These are phyloP conservation scores for Actinomucor elegans DNA, from an alignment of 371 early-diverging fungal genomes.

Conservation along the genomic window DNA sequence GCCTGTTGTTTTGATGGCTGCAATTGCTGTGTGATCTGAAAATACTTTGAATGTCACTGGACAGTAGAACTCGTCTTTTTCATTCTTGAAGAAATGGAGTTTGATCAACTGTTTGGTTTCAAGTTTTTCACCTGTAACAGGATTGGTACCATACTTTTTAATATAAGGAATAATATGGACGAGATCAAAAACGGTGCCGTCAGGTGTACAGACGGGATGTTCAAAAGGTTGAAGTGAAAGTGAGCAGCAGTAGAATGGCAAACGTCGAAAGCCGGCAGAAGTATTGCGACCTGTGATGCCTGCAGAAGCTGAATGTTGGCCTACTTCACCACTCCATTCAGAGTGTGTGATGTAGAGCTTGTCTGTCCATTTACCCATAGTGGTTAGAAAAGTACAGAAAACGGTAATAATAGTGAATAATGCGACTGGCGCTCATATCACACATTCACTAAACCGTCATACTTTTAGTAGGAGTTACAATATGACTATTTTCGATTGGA, in stretches of 20 bases:
- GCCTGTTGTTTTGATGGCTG: slow-evolving; percentile 84
- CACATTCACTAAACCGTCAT: no score
- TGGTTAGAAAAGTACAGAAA: no score
- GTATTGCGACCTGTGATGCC: slow-evolving; percentile 44
- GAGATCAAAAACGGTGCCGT: slow-evolving; percentile 88
- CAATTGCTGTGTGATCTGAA: slow-evolving; percentile 87
- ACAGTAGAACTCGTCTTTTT: slow-evolving; percentile 81
- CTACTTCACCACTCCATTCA: slow-evolving; percentile 87
- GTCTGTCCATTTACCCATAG: slow-evolving; percentile 42
- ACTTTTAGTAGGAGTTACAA: no score
- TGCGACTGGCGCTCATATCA: no score
- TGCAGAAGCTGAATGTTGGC: slow-evolving; percentile 66
- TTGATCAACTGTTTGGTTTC: slow-evolving; percentile 72
- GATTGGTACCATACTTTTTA: slow-evolving; percentile 84
- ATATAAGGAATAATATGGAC: slow-evolving; percentile 84
- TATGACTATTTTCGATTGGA: no score
- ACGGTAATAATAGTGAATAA: no score
- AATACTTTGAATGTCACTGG: slow-evolving; percentile 91
- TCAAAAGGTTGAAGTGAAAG: slow-evolving; percentile 87
- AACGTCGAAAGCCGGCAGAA: slow-evolving; percentile 52
- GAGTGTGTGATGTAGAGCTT: slow-evolving; percentile 83
- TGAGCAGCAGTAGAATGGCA: slow-evolving; percentile 87
- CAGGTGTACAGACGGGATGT: slow-evolving; percentile 83
- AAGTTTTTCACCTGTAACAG: slow-evolving; percentile 84
- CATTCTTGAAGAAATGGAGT: slow-evolving; percentile 80